Percentiles rank a stretch among this genome's conserved stretches.
These are phyloP conservation scores for Eucalyptus erythrocorys DNA, from an alignment of 345 rosid species.

Conservation along the genomic window DNA sequence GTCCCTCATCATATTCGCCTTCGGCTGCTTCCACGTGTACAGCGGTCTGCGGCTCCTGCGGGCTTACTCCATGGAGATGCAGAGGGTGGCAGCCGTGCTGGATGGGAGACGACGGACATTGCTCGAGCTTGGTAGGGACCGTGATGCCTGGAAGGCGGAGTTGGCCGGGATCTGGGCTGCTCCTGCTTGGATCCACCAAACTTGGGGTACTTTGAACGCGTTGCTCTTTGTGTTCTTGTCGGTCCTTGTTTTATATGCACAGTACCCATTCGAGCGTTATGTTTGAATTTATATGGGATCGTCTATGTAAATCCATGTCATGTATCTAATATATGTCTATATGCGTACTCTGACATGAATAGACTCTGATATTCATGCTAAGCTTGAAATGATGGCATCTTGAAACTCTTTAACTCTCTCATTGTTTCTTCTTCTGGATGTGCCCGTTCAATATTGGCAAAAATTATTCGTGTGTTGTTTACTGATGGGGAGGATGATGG, in stretches of 20 bases:
- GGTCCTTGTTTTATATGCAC: neutral
- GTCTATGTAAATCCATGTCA: neutral
- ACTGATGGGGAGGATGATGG: slow-evolving; percentile 85
- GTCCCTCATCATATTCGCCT: neutral
- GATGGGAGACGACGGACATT: neutral
- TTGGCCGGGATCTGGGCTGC: neutral
- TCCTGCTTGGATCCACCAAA: neutral
- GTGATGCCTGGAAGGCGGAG: neutral
- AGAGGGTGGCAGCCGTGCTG: neutral
- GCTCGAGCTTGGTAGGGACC: neutral
- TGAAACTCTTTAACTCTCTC: neutral
- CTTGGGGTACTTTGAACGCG: fast-evolving
- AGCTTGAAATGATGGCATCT: neutral
- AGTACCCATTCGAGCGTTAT: neutral
- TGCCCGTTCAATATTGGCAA: slow-evolving; percentile 63
- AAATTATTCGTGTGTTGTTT: slow-evolving; percentile 65
- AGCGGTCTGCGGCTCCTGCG: neutral
- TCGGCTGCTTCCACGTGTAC: neutral
- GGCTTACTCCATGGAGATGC: neutral
- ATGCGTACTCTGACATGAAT: neutral
- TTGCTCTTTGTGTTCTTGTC: neutral
- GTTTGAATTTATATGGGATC: neutral
- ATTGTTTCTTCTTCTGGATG: neutral
- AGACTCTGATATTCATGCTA: neutral
- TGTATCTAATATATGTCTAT: neutral